phyloP scores from a whole-genome alignment of 768 basidiomycete species.

The Lentinula edodes region DNA sequence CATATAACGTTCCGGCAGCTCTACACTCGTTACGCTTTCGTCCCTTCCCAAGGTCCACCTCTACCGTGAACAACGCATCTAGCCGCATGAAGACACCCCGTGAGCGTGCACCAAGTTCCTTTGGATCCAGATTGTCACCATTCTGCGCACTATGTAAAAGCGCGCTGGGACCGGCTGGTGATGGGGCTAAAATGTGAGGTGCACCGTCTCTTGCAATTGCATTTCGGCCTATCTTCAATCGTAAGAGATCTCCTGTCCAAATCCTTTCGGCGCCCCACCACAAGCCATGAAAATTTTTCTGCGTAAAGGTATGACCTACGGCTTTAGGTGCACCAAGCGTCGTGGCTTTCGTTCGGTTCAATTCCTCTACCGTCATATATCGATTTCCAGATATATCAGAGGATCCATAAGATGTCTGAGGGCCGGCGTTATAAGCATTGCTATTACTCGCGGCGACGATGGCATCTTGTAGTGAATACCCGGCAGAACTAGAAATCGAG shows the following conservation, averaged over 20 bases:
- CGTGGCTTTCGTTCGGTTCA: conserved; percentile 18
- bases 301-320: conserved; percentile 28
- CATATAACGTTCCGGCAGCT: conserved; percentile 70
- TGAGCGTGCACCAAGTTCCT: conserved; percentile 44
- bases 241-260: conserved; percentile 81
- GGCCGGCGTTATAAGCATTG: not conserved
- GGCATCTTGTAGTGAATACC: not conserved
- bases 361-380: not conserved
- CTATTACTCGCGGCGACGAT: conserved; percentile 4
- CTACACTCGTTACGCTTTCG: conserved; percentile 46
- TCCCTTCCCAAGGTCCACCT: conserved; percentile 39
- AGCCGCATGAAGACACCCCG: conserved; percentile 72
- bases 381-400: conserved; percentile 11
- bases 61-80: conserved; percentile 59
- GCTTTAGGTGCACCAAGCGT: conserved; percentile 11
- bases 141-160: conserved; percentile 17
- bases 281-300: conserved; percentile 68
- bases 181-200: conserved; percentile 52
- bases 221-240: conserved; percentile 64
- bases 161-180: conserved; percentile 45
- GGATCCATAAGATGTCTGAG: not conserved
- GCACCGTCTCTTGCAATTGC: conserved; percentile 65
- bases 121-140: conserved; percentile 15
- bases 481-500: conserved; percentile 2
- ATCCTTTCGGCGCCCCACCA: conserved; percentile 92